Conservation (phyloP, 2,329 filamentous ascomycete species). For the Ambrosiella cleistominuta region DNA sequence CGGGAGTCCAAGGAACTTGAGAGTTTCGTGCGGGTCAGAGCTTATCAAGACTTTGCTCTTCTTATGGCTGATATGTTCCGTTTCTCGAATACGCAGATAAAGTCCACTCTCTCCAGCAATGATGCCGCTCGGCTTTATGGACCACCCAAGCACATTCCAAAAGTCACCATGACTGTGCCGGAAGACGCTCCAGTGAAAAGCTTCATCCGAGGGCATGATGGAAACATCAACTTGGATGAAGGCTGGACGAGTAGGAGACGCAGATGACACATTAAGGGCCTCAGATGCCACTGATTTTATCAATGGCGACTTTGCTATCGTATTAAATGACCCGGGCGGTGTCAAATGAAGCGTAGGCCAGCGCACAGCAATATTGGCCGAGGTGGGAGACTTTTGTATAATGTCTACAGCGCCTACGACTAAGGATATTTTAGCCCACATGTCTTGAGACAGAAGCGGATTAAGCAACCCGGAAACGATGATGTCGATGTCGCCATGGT, state of each 20-base stretch:
- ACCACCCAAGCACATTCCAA: conserved; percentile 46
- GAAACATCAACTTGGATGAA: conserved; percentile 53
- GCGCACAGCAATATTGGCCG: conserved; percentile 34
- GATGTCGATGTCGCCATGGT: conserved; percentile 60
- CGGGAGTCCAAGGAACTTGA: conserved; percentile 47
- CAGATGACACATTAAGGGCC: not conserved
- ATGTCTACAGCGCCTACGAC: not conserved
- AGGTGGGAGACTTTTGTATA: not conserved
- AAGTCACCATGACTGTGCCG: conserved; percentile 55
- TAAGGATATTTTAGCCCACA: not conserved
- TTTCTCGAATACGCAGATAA: conserved; percentile 47
- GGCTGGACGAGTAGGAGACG: not conserved
- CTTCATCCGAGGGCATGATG: conserved; percentile 26
- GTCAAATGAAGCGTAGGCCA: conserved; percentile 27
- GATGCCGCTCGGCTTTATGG: conserved; percentile 47
- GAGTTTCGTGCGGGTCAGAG: conserved; percentile 32
- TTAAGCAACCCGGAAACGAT: conserved; percentile 29
- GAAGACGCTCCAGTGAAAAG: conserved; percentile 47
- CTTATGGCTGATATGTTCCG: conserved; percentile 41
- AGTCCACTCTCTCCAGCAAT: conserved; percentile 46
- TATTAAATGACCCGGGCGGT: too few relatives aligned
- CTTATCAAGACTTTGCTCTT: conserved; percentile 43
- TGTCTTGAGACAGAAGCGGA: not conserved
- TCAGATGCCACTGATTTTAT: not conserved
- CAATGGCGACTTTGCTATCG: too few relatives aligned